A percentile compares a stretch with the other conserved stretches of the same genome.
Evolutionary conservation across 257 asterid species (phyloP).

Genomic region (Jacaranda mimosifolia): DNA sequence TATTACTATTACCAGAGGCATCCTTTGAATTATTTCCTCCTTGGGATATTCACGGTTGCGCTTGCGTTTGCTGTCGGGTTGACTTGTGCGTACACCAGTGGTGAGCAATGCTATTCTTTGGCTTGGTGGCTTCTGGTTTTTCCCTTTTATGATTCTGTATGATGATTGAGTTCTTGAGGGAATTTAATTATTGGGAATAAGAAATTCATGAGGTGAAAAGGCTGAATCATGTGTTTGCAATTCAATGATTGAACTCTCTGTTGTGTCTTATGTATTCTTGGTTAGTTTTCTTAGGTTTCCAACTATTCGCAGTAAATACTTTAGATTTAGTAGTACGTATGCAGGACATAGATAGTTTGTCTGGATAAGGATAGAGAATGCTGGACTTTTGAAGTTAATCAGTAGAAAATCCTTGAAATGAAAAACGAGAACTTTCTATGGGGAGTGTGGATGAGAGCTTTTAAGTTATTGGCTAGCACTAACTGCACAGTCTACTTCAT

Average conservation of each 20-base stretch:
- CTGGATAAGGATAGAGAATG: not conserved
- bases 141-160: not conserved
- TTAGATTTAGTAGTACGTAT: not conserved
- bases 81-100: conserved; percentile 78
- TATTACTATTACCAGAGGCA: conserved; percentile 76
- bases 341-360: not conserved
- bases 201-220: not conserved
- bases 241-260: not conserved
- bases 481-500: not conserved
- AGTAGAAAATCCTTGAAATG: conserved; percentile 4
- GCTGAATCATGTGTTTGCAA: not conserved
- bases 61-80: conserved; percentile 79
- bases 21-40: conserved; percentile 83
- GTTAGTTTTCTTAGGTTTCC: not conserved
- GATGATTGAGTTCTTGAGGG: not conserved
- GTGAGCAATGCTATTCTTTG: conserved; percentile 43
- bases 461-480: not conserved
- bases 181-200: not conserved
- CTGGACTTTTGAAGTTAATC: not conserved
- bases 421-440: not conserved
- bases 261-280: not conserved
- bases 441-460: not conserved
- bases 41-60: conserved; percentile 75
- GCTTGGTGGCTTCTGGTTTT: not conserved
- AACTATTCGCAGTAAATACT: too few relatives aligned